Base-by-base conservation (phyloP, 2,329 filamentous ascomycete species). In the Fusarium scirpi region DNA sequence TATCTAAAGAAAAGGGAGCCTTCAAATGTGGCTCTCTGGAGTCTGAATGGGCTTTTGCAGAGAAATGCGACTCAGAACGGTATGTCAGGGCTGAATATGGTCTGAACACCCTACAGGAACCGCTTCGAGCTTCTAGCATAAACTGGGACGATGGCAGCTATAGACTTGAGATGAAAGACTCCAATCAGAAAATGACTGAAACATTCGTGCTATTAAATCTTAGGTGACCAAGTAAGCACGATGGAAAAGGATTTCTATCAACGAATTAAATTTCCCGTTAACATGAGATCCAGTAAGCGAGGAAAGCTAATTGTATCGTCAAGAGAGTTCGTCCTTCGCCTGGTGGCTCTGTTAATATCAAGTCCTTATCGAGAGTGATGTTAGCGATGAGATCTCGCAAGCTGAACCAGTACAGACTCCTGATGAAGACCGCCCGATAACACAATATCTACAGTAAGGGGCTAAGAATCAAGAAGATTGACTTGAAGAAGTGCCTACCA, bases 1-100 rank as follows among this genome's bases (percentile, higher is more conserved):
- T 18, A 18, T 18, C 16, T 6, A 11, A n/a, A 38, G 1, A 3
- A 2, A n/a, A n/a, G 3, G 11, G 3, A n/a, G 9, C 18, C 5
- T 38, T 11, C 34, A 11, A 6, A 38, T n/a, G 5, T n/a, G 18
- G 4, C 3, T 12, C 12, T 2, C 1, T 5, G 34, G 6, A 12
- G 6, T 38, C 10, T 38, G 3, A 3, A 38, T 12, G 18, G 18
- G 34, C 34, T 38, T 12, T 38, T n/a, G 34, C 18, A 12, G 10
- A 38, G 10, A n/a, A 38, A 38, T 18, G 18, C 10, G 18, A 38
- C 16, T 11, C 3, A 9, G 5, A 10, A 34, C 5, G 16, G 3
- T 3, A 38, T 38, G 5, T 11, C 32, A 18, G 32, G 5, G 32
- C 16, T 34, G 5, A 18, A 6, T 8, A 10, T 10, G 32, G 5